A percentile compares a stretch with the other conserved stretches of the same genome.
Evolutionary conservation across 2,329 filamentous ascomycete genomes (phyloP).

Genomic region (Claviceps africana): DNA sequence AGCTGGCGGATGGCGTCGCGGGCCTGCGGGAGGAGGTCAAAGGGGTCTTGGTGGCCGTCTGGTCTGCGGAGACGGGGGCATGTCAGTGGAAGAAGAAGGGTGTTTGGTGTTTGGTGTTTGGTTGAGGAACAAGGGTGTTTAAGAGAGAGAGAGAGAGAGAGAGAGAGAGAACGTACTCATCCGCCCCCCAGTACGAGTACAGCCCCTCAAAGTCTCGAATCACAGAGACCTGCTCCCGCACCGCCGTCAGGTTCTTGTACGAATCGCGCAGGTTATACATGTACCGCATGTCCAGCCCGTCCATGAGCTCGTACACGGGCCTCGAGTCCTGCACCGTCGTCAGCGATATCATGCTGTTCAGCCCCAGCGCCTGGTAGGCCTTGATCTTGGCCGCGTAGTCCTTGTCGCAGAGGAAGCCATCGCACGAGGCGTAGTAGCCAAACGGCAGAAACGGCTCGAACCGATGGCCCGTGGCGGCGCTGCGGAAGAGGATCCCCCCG

Average conservation of each 20-base stretch:
- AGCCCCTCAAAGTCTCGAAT: constrained; percentile 26
- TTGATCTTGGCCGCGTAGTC: constrained; percentile 19
- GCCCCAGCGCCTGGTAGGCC: constrained; percentile 21
- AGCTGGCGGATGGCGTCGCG: constrained; percentile 31
- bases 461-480: constrained; percentile 17
- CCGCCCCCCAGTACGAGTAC: constrained; percentile 31
- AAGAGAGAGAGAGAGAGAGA: not conserved
- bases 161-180: constrained; percentile 21
- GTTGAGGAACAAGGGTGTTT: not conserved
- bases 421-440: constrained; percentile 29
- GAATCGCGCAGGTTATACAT: constrained; percentile 31
- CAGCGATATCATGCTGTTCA: constrained; percentile 32
- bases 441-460: constrained; percentile 31
- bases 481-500: constrained; percentile 28
- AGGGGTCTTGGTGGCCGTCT: constrained; percentile 41
- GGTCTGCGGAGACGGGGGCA: too few relatives aligned
- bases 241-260: constrained; percentile 30
- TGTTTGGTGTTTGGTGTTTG: too few relatives aligned
- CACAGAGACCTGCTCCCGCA: constrained; percentile 23
- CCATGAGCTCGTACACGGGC: constrained; percentile 25
- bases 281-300: constrained; percentile 23
- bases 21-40: constrained; percentile 29
- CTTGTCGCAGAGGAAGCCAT: constrained; percentile 28
- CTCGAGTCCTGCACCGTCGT: constrained; percentile 24
- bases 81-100: not conserved